Evolutionary conservation across 2,329 filamentous ascomycete species (phyloP).

Genomic region (Apiospora phragmitis): DNA sequence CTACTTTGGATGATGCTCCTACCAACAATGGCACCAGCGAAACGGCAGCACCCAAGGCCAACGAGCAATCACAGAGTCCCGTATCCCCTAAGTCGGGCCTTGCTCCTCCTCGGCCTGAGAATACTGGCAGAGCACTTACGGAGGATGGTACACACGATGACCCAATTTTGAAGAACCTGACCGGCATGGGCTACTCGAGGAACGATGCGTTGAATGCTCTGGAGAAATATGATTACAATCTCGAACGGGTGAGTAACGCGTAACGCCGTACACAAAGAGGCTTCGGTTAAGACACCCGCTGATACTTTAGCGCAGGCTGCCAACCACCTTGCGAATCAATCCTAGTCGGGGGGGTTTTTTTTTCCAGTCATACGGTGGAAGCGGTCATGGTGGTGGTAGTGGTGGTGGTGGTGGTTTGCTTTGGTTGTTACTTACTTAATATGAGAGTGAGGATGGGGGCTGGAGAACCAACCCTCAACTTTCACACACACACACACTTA

Average conservation of each 20-base stretch:
- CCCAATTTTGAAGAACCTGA: slow-evolving; percentile 85
- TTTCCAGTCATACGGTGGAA: background rate
- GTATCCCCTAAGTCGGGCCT: slow-evolving; percentile 23
- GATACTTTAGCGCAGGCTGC: slow-evolving; percentile 10
- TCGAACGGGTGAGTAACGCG: slow-evolving; percentile 76
- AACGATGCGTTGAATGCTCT: slow-evolving; percentile 74
- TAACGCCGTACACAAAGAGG: background rate
- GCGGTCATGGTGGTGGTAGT: background rate
- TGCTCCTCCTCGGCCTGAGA: slow-evolving; percentile 26
- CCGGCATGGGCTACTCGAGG: slow-evolving; percentile 83
- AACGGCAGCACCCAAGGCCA: slow-evolving; percentile 16
- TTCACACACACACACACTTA: background rate
- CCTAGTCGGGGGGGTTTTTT: background rate
- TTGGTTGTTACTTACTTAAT: background rate
- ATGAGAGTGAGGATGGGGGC: background rate
- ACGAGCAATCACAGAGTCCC: slow-evolving; percentile 25
- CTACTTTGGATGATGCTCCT: slow-evolving; percentile 65
- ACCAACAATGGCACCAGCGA: slow-evolving; percentile 19
- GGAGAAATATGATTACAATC: slow-evolving; percentile 94
- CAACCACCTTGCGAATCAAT: slow-evolving; percentile 13
- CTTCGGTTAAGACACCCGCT: background rate
- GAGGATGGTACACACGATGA: slow-evolving; percentile 83
- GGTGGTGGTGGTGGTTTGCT: background rate
- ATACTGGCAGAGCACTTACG: slow-evolving; percentile 65
- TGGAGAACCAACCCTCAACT: background rate